Evolutionary conservation across 176 grass and related monocot genomes (phyloP), one percentile per base, ranked within the genome.

Genomic region (Lolium rigidum): DNA sequence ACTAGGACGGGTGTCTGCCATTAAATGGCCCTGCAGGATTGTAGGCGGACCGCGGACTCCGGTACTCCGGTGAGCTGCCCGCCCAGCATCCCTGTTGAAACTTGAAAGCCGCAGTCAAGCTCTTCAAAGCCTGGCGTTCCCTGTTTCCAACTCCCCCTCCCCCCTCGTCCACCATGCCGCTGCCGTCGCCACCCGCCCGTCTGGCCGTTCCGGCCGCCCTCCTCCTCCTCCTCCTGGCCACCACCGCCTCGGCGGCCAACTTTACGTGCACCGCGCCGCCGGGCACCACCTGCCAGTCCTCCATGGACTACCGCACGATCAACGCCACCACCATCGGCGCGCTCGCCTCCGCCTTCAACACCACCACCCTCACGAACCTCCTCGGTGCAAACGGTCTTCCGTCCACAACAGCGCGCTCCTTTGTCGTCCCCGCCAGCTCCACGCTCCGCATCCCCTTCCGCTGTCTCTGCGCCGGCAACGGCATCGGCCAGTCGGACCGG

Each of bases 241-340:
- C 82, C 13, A 47, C 89, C 5, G 81, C 89, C 39, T 74, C 89
- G 21, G 91, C 91, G 2, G 49, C 82, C 18, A 78, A 47, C 66
- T 90, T 90, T 89, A 90, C 84, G 80, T 91, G 88, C 89, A 0
- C 5, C 1, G 28, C 46, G 15, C 13, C 9, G 1, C 39, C 67
- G 70, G 43, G 43, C n/a, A 73, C 43, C 76, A 89, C 59, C 6
- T 98, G 95, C 88, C 77, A 65, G 6, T 88, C 91, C 3, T 49
- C 92, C 21, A 87, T 93, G n/a, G 82, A 78, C 67, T 98, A 92
- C 77, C 66, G 87, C 1, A 50, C 84, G 11, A 85, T 80, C 48
- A 95, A 90, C 71, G 77, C 82, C 68, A 92, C 91, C 83, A 98
- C 93, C 67, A 93, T 92, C 82, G 62, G 18, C n/a, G 79, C 51